These are phyloP conservation scores for Acacia crassicarpa DNA, from an alignment of 306 rosid genomes.

Conservation along the genomic window DNA sequence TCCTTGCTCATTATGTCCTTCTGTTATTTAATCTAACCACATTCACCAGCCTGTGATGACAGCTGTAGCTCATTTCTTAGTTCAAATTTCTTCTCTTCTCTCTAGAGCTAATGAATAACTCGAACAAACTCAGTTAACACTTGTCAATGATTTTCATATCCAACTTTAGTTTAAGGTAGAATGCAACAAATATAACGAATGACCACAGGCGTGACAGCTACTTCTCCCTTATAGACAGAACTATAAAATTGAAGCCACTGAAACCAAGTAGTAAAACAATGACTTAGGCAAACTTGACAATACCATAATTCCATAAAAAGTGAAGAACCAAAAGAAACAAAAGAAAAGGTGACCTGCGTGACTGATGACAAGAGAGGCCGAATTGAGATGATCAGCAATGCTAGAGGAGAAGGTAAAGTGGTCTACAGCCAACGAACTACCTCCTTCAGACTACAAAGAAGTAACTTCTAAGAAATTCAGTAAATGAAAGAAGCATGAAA, in stretches of 20 bases:
- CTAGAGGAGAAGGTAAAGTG: constrained; percentile 85
- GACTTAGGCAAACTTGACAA: background rate
- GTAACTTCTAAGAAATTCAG: background rate
- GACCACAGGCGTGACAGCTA: constrained; percentile 9
- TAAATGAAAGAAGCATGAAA: constrained; percentile 3
- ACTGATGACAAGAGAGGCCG: constrained; percentile 89
- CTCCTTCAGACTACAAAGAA: constrained; percentile 59
- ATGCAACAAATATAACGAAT: constrained; percentile 4
- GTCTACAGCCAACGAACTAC: constrained; percentile 60
- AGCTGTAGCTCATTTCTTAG: background rate
- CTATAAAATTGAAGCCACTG: constrained; percentile 22
- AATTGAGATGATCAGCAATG: constrained; percentile 79
- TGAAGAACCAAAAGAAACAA: background rate
- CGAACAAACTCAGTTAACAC: background rate
- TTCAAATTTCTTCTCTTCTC: background rate
- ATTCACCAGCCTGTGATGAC: background rate
- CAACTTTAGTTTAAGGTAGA: constrained; percentile 10
- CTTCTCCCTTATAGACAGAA: background rate
- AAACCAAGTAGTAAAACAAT: background rate
- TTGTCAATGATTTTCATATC: constrained; percentile 20
- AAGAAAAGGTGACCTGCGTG: constrained; percentile 58
- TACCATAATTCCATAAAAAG: constrained; percentile 8
- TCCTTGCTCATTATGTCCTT: background rate
- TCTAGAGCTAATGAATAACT: constrained; percentile 1
- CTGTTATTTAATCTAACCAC: background rate